phyloP scores from a whole-genome alignment of 1,284 basidiomycete genomes.

The Phenoliferia sp. region DNA sequence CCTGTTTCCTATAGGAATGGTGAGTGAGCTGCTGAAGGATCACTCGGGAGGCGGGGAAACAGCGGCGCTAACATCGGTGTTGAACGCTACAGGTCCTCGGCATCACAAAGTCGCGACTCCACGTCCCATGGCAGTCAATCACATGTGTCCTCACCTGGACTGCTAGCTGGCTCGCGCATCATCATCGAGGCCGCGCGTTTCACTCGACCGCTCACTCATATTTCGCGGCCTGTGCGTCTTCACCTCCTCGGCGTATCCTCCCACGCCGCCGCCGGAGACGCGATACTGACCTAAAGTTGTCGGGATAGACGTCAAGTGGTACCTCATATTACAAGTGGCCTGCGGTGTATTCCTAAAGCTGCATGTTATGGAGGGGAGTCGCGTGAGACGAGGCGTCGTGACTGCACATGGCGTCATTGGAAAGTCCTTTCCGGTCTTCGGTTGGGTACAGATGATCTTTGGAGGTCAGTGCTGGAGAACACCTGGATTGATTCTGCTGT shows the following conservation, averaged over 20 bases:
- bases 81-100: slow-evolving; percentile 30
- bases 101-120: slow-evolving; percentile 27
- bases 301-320: slow-evolving; percentile 21
- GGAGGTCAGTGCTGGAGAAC: too few relatives aligned
- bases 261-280: not conserved
- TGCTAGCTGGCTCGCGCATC: slow-evolving; percentile 31
- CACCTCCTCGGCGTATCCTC: not conserved
- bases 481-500: slow-evolving; percentile 25
- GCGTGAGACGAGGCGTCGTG: slow-evolving; percentile 68
- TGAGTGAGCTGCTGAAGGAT: not conserved
- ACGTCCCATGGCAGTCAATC: slow-evolving; percentile 31
- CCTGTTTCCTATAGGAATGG: slow-evolving; percentile 28
- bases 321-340: slow-evolving; percentile 52
- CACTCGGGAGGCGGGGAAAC: not conserved
- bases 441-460: slow-evolving; percentile 68
- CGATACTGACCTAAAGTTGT: not conserved
- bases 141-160: slow-evolving; percentile 20
- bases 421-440: slow-evolving; percentile 78
- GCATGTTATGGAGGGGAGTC: slow-evolving; percentile 71
- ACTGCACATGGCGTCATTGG: slow-evolving; percentile 73
- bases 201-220: slow-evolving; percentile 32
- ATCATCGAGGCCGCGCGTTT: slow-evolving; percentile 33
- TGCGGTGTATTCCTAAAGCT: slow-evolving; percentile 88
- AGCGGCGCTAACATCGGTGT: not conserved
- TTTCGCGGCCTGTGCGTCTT: slow-evolving; percentile 16